Conservation (phyloP, 2,329 filamentous ascomycete species). For the Penicillium decumbens region DNA sequence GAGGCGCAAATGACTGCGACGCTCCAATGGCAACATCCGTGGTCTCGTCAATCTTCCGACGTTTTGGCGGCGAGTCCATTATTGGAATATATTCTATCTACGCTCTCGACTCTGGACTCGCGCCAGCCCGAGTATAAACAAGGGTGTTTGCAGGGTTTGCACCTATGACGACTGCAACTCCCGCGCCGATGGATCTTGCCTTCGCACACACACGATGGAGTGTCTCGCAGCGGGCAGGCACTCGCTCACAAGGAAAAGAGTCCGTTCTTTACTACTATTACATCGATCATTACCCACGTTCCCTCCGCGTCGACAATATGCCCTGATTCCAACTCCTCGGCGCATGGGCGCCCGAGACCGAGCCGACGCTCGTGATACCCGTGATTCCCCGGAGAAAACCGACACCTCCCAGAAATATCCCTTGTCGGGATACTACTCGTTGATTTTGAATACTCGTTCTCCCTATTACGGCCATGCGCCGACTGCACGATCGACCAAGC, state of each 20-base stretch:
- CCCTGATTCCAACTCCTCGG: conserved; percentile 17
- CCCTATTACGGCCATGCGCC: conserved; percentile 20
- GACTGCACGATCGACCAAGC: conserved; percentile 16
- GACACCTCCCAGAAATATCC: conserved; percentile 35
- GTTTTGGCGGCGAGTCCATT: conserved; percentile 56
- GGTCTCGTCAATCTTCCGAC: conserved; percentile 59
- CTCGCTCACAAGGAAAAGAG: conserved; percentile 14
- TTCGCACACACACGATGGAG: conserved; percentile 25
- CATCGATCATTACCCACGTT: background rate
- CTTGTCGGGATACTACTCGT: conserved; percentile 43
- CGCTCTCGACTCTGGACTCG: conserved; percentile 33
- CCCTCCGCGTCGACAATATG: conserved; percentile 17
- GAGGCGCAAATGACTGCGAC: conserved; percentile 30
- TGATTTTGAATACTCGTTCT: conserved; percentile 36
- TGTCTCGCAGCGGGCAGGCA: conserved; percentile 20
- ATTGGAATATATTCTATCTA: conserved; percentile 1
- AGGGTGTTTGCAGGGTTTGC: conserved; percentile 39
- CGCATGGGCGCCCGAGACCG: conserved; percentile 18
- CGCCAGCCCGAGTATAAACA: conserved; percentile 17
- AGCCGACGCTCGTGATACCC: conserved; percentile 11
- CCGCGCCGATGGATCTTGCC: conserved; percentile 12
- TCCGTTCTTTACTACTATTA: background rate
- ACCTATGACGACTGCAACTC: conserved; percentile 32
- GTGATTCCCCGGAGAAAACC: conserved; percentile 7
- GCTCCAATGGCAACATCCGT: conserved; percentile 43